phyloP scores from a whole-genome alignment of 2,329 filamentous ascomycete species.

The Fusarium denticulatum region DNA sequence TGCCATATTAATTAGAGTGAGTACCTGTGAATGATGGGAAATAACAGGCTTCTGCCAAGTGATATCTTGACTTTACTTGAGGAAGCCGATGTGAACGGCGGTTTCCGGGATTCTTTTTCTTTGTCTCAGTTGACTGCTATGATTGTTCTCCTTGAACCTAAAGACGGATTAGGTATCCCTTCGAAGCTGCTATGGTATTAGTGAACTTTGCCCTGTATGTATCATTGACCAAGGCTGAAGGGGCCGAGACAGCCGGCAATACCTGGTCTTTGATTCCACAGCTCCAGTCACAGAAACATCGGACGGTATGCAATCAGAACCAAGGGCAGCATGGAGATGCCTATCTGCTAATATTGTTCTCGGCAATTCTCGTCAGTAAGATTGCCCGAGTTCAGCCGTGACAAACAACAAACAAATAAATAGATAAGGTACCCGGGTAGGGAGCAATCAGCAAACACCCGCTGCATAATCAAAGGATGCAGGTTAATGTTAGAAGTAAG shows the following conservation, averaged over 20 bases:
- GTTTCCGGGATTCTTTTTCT: not conserved
- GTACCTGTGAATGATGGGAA: not conserved
- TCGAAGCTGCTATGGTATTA: not conserved
- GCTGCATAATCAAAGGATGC: constrained; percentile 22
- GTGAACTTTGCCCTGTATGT: constrained; percentile 7
- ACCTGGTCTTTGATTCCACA: constrained; percentile 3
- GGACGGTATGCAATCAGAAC: not conserved
- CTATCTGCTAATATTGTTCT: not conserved
- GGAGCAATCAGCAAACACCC: not conserved
- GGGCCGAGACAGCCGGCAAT: constrained; percentile 23
- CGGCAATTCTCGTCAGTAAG: not conserved
- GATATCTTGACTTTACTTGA: not conserved
- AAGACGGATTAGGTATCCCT: not conserved
- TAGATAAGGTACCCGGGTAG: not conserved
- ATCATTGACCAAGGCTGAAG: constrained; percentile 7
- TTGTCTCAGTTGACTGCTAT: not conserved
- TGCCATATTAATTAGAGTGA: not conserved
- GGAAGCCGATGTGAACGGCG: not conserved
- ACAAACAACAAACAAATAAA: not conserved
- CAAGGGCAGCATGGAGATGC: not conserved
- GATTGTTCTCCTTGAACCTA: not conserved
- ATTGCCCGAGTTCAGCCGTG: not conserved
- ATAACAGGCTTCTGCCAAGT: not conserved
- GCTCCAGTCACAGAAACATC: not conserved
- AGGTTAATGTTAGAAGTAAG: constrained; percentile 14